Base-by-base conservation (phyloP, 2,329 filamentous ascomycete species). In the Exophiala aquamarina region DNA sequence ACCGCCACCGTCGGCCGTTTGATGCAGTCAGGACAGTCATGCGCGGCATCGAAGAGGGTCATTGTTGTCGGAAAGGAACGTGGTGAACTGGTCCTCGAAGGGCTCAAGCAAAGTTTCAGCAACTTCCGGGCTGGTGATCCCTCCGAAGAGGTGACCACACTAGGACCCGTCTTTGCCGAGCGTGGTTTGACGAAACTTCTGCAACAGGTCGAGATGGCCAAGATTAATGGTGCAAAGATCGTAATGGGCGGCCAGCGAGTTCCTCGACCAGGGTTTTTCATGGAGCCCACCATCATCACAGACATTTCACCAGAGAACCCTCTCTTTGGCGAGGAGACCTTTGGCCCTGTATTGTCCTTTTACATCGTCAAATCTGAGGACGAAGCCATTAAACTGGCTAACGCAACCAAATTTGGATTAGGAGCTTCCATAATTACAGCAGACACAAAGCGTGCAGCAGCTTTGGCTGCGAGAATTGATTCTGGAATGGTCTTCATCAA, bases 321-420 rank as follows among this genome's bases (percentile, higher is more conserved):
- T 6, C 9, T 93, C 11, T 92, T 84, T 66, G 70, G 77, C 55
- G 82, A 77, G 1, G 89, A 93, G 67, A 85, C 81, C 2, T 93
- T 93, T 59, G 88, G 86, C 0, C 88, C 89, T 0, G 81, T 79
- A 0, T 84, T 90, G 1, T 82, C 81, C 13, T 61, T 93, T n/a
- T 78, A 85, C 11, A 72, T 77, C 18, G 74, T 91, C 19, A 74
- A 81, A n/a, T 44, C 21, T 7, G 72, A 61, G 6, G 69, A 73
- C 21, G 84, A 88, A 40, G 87, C 86, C 0, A 66, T 92, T 19
- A 70, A 74, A 23, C 70, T 91, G n/a, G 87, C 87, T 9, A 17
- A n/a, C 19, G 40, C 40, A 9, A 42, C 40, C 4, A 33, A n/a
- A 14, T 42, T 42, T 23, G 40, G 40, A 3, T 19, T 42, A 17